Conservation (phyloP, 2,329 filamentous ascomycete species). For the Pestalotiopsis sp. region DNA sequence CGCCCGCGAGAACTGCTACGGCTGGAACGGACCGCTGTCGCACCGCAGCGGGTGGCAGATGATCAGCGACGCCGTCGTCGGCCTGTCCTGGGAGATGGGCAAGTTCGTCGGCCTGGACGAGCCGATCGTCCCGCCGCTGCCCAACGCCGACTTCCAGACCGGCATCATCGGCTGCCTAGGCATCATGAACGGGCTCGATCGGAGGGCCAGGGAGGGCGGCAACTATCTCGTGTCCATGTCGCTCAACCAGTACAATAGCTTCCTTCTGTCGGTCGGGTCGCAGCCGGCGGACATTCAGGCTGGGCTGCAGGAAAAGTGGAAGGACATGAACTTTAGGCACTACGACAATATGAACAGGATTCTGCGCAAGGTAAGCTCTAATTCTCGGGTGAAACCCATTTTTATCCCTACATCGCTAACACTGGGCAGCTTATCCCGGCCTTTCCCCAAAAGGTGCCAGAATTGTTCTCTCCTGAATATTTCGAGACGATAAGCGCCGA, state of each 20-base stretch:
- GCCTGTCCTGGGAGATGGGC: conserved; percentile 31
- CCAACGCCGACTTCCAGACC: conserved; percentile 11
- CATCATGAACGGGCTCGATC: conserved; percentile 27
- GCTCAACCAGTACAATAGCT: conserved; percentile 33
- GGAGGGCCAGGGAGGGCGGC: conserved; percentile 6
- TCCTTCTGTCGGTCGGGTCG: conserved; percentile 30
- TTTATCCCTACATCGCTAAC: background rate
- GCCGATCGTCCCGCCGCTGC: conserved; percentile 27
- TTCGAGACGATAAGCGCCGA: conserved; percentile 29
- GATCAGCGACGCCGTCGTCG: conserved; percentile 38
- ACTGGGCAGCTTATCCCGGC: background rate
- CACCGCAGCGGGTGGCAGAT: conserved; percentile 66
- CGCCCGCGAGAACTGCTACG: conserved; percentile 73
- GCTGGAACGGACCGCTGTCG: conserved; percentile 62
- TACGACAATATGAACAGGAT: conserved; percentile 35
- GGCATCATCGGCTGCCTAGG: conserved; percentile 28
- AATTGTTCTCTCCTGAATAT: conserved; percentile 25
- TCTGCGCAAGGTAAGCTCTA: conserved; percentile 29
- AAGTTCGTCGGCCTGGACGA: conserved; percentile 30
- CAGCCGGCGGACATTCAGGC: conserved; percentile 26
- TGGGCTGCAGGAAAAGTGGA: conserved; percentile 27
- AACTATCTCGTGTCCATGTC: conserved; percentile 34
- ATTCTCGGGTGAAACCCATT: background rate
- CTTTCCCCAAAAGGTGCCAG: conserved; percentile 26
- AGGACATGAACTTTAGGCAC: conserved; percentile 27